Evolutionary conservation across 257 asterid species (phyloP).

Genomic region (Avicennia marina): DNA sequence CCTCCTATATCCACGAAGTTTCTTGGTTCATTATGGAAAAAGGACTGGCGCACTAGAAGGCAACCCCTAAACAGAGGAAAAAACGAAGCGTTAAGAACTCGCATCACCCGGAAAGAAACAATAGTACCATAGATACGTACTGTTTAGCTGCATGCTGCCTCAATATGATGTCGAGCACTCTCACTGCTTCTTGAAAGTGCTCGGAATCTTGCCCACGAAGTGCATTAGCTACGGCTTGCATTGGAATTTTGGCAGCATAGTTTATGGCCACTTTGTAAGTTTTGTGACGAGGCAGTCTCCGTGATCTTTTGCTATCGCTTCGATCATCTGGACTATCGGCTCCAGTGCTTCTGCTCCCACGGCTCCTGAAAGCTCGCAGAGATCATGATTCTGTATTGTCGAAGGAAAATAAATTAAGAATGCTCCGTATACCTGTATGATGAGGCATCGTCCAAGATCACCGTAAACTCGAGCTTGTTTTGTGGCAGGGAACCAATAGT

Average conservation of each 20-base stretch:
- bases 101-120: neutral
- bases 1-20: slow-evolving; percentile 51
- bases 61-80: slow-evolving; percentile 48
- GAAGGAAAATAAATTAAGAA: too few relatives aligned
- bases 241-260: slow-evolving; percentile 62
- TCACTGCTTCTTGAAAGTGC: slow-evolving; percentile 66
- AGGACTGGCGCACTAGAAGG: slow-evolving; percentile 64
- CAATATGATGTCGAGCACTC: slow-evolving; percentile 60
- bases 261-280: slow-evolving; percentile 51
- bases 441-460: slow-evolving; percentile 43
- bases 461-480: slow-evolving; percentile 50
- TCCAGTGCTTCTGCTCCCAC: slow-evolving; percentile 33
- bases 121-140: slow-evolving; percentile 19
- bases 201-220: slow-evolving; percentile 55
- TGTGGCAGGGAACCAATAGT: slow-evolving; percentile 66
- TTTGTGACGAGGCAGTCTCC: slow-evolving; percentile 38
- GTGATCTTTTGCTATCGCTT: slow-evolving; percentile 43
- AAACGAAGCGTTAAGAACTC: neutral
- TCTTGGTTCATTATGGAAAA: slow-evolving; percentile 50
- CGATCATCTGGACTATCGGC: slow-evolving; percentile 32
- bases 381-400: too few relatives aligned
- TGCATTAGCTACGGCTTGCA: slow-evolving; percentile 49
- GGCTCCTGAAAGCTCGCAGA: slow-evolving; percentile 24
- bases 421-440: slow-evolving; percentile 31
- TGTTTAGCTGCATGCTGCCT: slow-evolving; percentile 61